Base-by-base conservation (phyloP, 169 alveolate species). In the Plasmodium billcollinsi region DNA sequence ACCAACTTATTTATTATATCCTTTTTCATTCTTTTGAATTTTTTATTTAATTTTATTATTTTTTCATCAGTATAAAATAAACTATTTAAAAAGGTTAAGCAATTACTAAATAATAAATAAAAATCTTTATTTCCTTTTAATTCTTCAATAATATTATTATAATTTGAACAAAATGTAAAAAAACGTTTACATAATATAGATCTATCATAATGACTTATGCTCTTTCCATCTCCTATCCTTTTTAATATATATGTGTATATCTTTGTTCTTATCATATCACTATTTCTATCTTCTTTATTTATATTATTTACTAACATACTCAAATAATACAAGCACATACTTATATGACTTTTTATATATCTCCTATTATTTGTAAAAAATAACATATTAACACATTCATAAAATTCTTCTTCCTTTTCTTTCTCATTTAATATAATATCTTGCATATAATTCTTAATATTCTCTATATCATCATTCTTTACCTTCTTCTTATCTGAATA, bases 31-130 rank as follows among this genome's bases (percentile, higher is more conserved):
- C 45, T 71, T 29, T 75, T 66, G 24, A 71, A 86, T 29, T 86
- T 86, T 20, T 49, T 45, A 4, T 56, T 72, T 61, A 21, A 21
- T 49, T 72, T 59, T 29, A 26, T 61, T 33, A 71, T 24, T 56
- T 71, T 86, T 12, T 86, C 88, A 67, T 86, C 47, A 59, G 78
- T 86, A 73, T 86, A 86, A 45, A 86, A 86, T n/a, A 86, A 52
- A 21, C 29, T 72, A 61, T 86, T 75, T 54, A 86, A 61, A 43
- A 66, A 86, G 12, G 26, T 24, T 47, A 86, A 20, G 24, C 92
- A 86, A 61, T 54, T 71, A 4, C 61, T 56, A 72, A 86, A 86
- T 54, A 86, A 61, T 14, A 59, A 21, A 72, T 21, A 18, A 73
- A 86, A 86, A 21, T 56, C 6, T 49, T 56, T 20, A 52, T 54